Percentiles rank a stretch among this genome's conserved stretches.
phyloP scores from a whole-genome alignment of 1,139 yeast genomes.

The Protomyces macrosporus region DNA sequence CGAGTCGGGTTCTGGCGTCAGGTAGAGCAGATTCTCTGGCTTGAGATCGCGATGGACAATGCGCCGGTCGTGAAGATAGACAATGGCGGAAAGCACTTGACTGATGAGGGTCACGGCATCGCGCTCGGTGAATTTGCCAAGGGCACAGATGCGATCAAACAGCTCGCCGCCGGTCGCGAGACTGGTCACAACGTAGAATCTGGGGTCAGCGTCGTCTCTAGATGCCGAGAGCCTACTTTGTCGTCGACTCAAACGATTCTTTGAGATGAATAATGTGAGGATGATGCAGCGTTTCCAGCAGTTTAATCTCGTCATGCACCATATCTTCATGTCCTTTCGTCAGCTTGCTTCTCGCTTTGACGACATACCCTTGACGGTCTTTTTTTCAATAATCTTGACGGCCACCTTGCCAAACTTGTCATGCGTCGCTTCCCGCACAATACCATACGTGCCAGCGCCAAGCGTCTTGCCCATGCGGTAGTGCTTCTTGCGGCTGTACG shows the following conservation, averaged over 20 bases:
- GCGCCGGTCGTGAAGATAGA: constrained; percentile 61
- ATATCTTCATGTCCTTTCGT: constrained; percentile 49
- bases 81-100: constrained; percentile 68
- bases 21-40: constrained; percentile 79
- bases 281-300: constrained; percentile 61
- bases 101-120: constrained; percentile 69
- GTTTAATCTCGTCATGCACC: constrained; percentile 68
- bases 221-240: constrained; percentile 40
- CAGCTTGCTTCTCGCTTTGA: background rate
- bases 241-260: constrained; percentile 85
- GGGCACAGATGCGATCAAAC: constrained; percentile 70
- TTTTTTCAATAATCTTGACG: constrained; percentile 74
- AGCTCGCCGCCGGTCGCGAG: constrained; percentile 79
- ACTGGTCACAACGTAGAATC: constrained; percentile 62
- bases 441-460: constrained; percentile 91
- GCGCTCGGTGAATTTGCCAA: constrained; percentile 75
- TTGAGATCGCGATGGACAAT: constrained; percentile 88
- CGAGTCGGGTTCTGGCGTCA: constrained; percentile 52
- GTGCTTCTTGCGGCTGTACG: constrained; percentile 17
- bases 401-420: constrained; percentile 69
- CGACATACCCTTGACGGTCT: constrained; percentile 58
- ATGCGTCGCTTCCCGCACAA: constrained; percentile 70
- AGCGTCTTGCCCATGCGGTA: constrained; percentile 18
- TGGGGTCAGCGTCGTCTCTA: background rate
- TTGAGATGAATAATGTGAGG: constrained; percentile 77